A percentile compares a stretch with the other conserved stretches of the same genome.
Conservation (phyloP, 495 filamentous ascomycete genomes). For the Podospora didyma region DNA sequence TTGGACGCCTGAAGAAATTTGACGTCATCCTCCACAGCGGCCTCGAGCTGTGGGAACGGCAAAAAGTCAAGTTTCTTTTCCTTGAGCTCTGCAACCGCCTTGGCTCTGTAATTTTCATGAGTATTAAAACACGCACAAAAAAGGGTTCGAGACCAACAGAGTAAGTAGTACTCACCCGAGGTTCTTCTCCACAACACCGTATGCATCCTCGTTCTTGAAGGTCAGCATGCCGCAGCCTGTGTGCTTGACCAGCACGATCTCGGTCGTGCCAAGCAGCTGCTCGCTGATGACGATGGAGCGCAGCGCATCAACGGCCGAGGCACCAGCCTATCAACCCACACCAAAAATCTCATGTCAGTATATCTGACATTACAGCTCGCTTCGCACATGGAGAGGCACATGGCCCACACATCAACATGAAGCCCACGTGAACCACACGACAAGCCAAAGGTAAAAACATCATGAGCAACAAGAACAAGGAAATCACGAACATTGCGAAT, state of each 20-base stretch:
- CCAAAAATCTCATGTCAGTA: conserved; percentile 2
- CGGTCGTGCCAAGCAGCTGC: conserved; percentile 75
- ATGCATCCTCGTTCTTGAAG: conserved; percentile 64
- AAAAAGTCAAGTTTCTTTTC: conserved; percentile 50
- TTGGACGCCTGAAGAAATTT: conserved; percentile 54
- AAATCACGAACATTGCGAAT: conserved; percentile 59
- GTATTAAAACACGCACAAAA: too few relatives aligned
- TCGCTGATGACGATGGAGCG: conserved; percentile 75
- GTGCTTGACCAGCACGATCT: conserved; percentile 76
- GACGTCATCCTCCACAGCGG: conserved; percentile 65
- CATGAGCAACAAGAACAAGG: neutral
- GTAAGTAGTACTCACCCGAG: conserved; percentile 31
- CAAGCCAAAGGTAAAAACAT: neutral
- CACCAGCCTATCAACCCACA: conserved; percentile 53
- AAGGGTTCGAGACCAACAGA: too few relatives aligned
- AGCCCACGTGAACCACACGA: neutral
- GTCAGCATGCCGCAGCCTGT: conserved; percentile 80
- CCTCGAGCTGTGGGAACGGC: conserved; percentile 60
- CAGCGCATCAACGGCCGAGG: conserved; percentile 60
- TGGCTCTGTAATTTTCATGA: conserved; percentile 17
- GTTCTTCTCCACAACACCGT: conserved; percentile 53
- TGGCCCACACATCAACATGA: too few relatives aligned
- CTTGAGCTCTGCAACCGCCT: conserved; percentile 22
- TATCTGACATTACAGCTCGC: neutral
- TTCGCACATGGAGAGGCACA: too few relatives aligned